Evolutionary conservation across 2,329 filamentous ascomycete genomes (phyloP).

Genomic region (Paracorniculantispora psalliotae): DNA sequence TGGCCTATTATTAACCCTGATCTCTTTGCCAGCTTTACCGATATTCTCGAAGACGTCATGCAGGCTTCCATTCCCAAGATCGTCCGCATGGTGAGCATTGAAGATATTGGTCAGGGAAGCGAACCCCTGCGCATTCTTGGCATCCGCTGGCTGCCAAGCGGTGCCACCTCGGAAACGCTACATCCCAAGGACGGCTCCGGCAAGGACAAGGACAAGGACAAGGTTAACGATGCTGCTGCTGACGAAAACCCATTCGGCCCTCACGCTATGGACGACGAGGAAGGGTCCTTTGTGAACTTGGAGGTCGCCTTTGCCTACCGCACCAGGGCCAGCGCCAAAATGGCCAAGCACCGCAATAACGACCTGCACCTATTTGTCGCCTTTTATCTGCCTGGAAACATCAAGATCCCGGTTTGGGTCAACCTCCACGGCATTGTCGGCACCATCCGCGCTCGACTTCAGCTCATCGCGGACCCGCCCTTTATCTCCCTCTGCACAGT

Average conservation of each 20-base stretch:
- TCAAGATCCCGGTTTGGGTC: conserved; percentile 64
- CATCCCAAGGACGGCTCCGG: conserved; percentile 28
- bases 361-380: conserved; percentile 61
- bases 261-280: conserved; percentile 68
- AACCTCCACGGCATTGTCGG: conserved; percentile 69
- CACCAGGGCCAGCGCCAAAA: conserved; percentile 55
- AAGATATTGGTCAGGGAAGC: conserved; percentile 71
- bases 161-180: conserved; percentile 50
- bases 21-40: conserved; percentile 62
- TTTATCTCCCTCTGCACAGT: conserved; percentile 72
- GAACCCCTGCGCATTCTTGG: conserved; percentile 67
- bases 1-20: conserved; percentile 76
- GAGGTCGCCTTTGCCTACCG: conserved; percentile 72
- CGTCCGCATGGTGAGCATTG: conserved; percentile 69
- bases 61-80: conserved; percentile 66
- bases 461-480: conserved; percentile 70
- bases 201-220: conserved; percentile 26
- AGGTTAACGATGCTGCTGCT: conserved; percentile 21
- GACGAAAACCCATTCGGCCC: conserved; percentile 31
- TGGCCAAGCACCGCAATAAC: conserved; percentile 65
- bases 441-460: conserved; percentile 62
- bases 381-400: conserved; percentile 59
- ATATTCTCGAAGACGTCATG: conserved; percentile 75
- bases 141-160: conserved; percentile 66
- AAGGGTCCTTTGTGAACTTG: conserved; percentile 73